Evolutionary conservation across 2,329 filamentous ascomycete genomes (phyloP).

Genomic region (Dothideomycetes sp.): DNA sequence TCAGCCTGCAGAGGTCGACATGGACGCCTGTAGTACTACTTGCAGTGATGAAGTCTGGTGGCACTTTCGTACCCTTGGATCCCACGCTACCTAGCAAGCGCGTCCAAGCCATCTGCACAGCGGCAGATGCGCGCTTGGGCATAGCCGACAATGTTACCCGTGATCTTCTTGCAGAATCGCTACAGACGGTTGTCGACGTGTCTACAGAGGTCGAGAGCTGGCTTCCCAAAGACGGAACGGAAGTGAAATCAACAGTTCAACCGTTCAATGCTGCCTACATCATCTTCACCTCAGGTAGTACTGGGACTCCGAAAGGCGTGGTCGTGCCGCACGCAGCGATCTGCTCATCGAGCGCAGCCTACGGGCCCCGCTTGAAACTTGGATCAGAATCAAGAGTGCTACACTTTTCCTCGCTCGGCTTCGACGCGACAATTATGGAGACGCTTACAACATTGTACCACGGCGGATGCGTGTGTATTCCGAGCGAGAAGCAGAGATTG

Average conservation of each 20-base stretch:
- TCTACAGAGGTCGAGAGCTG: too few species aligned
- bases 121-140: too few species aligned
- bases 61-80: neutral
- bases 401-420: conserved; percentile 15
- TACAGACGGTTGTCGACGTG: too few species aligned
- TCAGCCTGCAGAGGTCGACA: too few species aligned
- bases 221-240: too few species aligned
- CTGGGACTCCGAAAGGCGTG: conserved; percentile 22
- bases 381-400: conserved; percentile 11
- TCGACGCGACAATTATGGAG: conserved; percentile 16
- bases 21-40: too few species aligned
- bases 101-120: neutral
- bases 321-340: conserved; percentile 40
- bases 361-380: conserved; percentile 15
- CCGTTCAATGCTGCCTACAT: too few species aligned
- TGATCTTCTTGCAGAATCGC: too few species aligned
- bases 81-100: neutral
- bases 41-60: too few species aligned
- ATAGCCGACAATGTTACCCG: too few species aligned
- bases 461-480: conserved; percentile 26
- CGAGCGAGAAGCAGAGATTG: conserved; percentile 37
- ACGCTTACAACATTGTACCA: conserved; percentile 14
- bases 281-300: conserved; percentile 24
- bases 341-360: conserved; percentile 42
- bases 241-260: too few species aligned